phyloP scores from a whole-genome alignment of 805 yeast genomes.

The Kazachstania bromeliacearum region DNA sequence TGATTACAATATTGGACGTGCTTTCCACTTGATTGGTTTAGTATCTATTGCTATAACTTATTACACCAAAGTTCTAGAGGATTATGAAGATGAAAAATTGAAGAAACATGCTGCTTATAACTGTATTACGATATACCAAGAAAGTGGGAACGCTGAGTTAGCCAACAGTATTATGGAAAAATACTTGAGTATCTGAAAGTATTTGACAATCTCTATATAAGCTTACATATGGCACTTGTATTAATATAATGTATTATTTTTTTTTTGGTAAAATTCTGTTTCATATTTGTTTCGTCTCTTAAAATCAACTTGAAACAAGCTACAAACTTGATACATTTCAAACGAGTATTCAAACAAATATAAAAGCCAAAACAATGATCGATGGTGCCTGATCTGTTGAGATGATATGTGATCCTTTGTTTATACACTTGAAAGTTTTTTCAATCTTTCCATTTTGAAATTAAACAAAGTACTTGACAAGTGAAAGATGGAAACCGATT shows the following conservation, averaged over 20 bases:
- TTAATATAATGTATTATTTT: not conserved
- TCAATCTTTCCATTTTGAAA: too few relatives aligned
- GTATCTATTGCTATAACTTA: slow-evolving; percentile 61
- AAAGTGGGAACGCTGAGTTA: slow-evolving; percentile 59
- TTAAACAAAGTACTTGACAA: too few relatives aligned
- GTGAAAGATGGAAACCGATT: too few relatives aligned
- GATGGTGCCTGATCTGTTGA: too few relatives aligned
- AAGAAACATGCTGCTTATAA: slow-evolving; percentile 81
- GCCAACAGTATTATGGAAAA: slow-evolving; percentile 58
- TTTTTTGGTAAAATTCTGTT: not conserved
- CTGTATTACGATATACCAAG: slow-evolving; percentile 60
- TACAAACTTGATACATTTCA: too few relatives aligned
- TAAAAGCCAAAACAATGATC: too few relatives aligned
- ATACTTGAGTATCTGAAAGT: slow-evolving; percentile 51
- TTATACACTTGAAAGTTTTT: too few relatives aligned
- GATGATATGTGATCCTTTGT: too few relatives aligned
- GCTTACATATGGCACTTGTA: not conserved
- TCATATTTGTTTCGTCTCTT: not conserved
- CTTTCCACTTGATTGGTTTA: slow-evolving; percentile 77
- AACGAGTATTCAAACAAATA: too few relatives aligned
- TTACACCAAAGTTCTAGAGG: slow-evolving; percentile 59
- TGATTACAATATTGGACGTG: slow-evolving; percentile 72
- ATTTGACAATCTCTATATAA: too few relatives aligned
- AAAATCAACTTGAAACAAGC: slow-evolving; percentile 1
- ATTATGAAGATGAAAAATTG: slow-evolving; percentile 48